Conservation (phyloP, 768 basidiomycete species). For the Rhodotorula toruloides region DNA sequence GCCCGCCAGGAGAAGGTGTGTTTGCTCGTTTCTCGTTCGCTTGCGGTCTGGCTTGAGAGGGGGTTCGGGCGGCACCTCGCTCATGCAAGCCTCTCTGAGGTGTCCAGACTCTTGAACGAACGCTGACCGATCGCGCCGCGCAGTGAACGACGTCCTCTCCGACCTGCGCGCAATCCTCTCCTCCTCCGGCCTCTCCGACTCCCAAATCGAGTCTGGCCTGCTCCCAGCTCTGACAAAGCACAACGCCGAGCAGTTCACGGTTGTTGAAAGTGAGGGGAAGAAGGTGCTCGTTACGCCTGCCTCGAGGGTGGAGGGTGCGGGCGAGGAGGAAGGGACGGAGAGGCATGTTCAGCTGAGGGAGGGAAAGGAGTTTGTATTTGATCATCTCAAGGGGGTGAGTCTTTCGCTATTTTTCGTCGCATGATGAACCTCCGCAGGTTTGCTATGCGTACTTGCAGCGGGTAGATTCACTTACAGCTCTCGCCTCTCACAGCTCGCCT, state of each 20-base stretch:
- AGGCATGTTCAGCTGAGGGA: constrained; percentile 80
- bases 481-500: constrained; percentile 13
- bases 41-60: too few relatives aligned
- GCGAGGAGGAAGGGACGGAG: constrained; percentile 55
- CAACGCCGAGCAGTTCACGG: constrained; percentile 79
- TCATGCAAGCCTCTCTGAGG: background rate
- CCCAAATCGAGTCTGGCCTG: constrained; percentile 69
- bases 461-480: background rate
- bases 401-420: background rate
- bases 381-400: constrained; percentile 58
- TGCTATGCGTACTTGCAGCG: too few relatives aligned
- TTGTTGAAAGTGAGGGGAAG: constrained; percentile 57
- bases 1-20: constrained; percentile 32
- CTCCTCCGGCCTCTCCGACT: constrained; percentile 53
- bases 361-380: constrained; percentile 70
- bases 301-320: background rate
- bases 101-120: too few relatives aligned
- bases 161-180: constrained; percentile 63
- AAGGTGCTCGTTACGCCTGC: constrained; percentile 12
- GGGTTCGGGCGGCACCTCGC: too few relatives aligned
- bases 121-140: too few relatives aligned
- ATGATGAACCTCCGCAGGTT: background rate
- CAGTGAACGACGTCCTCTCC: constrained; percentile 36
- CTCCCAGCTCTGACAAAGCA: constrained; percentile 74
- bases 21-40: background rate